A percentile compares a stretch with the other conserved stretches of the same genome.
phyloP scores from a whole-genome alignment of 2,329 filamentous ascomycete genomes.

The Aspergillus ochraceoroseus region DNA sequence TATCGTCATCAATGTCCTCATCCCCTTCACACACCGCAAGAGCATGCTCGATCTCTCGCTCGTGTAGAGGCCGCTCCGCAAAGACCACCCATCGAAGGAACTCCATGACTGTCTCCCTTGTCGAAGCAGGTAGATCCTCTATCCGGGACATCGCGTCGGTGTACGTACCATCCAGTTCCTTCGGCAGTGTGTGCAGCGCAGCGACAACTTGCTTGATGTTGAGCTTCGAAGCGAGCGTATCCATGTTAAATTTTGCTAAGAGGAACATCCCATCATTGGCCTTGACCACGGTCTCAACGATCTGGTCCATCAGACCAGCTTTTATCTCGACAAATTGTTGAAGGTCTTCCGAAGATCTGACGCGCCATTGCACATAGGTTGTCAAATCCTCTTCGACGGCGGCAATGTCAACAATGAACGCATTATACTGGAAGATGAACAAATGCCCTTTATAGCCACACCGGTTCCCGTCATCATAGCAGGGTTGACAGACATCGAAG shows the following conservation, averaged over 20 bases:
- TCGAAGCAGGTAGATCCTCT: background rate
- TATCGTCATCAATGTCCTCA: slow-evolving; percentile 9
- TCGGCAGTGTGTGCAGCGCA: slow-evolving; percentile 3
- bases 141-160: slow-evolving; percentile 10
- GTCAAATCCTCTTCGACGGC: slow-evolving; percentile 9
- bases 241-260: slow-evolving; percentile 13
- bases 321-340: slow-evolving; percentile 7
- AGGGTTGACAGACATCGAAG: slow-evolving; percentile 5
- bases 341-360: slow-evolving; percentile 3
- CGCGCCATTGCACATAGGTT: slow-evolving; percentile 9
- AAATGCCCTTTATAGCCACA: slow-evolving; percentile 7
- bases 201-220: slow-evolving; percentile 5
- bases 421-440: background rate
- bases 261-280: slow-evolving; percentile 11
- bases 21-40: slow-evolving; percentile 3
- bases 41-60: slow-evolving; percentile 9
- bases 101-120: slow-evolving; percentile 1
- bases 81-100: slow-evolving; percentile 13
- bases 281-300: slow-evolving; percentile 5
- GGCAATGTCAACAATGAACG: slow-evolving; percentile 1
- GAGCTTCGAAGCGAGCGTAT: slow-evolving; percentile 10
- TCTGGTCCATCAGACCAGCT: slow-evolving; percentile 4
- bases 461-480: slow-evolving; percentile 3
- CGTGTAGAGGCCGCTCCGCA: slow-evolving; percentile 5
- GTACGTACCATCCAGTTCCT: slow-evolving; percentile 12